Evolutionary conservation across 805 yeast species (phyloP).

Genomic region (Candida rishiriensis): DNA sequence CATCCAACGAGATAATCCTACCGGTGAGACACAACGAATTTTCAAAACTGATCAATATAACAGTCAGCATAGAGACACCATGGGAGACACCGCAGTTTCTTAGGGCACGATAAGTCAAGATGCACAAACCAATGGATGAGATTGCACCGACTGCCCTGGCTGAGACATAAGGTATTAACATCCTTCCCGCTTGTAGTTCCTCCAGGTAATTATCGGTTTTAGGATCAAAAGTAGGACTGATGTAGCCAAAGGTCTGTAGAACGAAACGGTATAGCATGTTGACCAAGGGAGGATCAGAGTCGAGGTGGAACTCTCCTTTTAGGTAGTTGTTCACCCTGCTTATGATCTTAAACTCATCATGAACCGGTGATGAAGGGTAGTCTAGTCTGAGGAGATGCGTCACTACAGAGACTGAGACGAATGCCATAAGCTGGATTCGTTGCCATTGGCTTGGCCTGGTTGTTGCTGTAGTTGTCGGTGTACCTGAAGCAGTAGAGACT

Average conservation of each 20-base stretch:
- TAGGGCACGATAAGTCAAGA: slow-evolving; percentile 51
- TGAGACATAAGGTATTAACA: slow-evolving; percentile 41
- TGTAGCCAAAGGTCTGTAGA: slow-evolving; percentile 53
- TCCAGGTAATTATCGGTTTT: slow-evolving; percentile 36
- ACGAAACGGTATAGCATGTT: slow-evolving; percentile 67
- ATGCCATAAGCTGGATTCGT: slow-evolving; percentile 12
- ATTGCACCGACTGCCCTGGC: slow-evolving; percentile 56
- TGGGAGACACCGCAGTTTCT: slow-evolving; percentile 53
- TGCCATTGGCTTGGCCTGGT: slow-evolving; percentile 1
- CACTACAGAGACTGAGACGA: slow-evolving; percentile 35
- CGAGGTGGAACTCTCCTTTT: slow-evolving; percentile 61
- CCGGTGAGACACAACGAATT: slow-evolving; percentile 61
- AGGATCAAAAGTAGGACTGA: slow-evolving; percentile 24
- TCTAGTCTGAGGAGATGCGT: slow-evolving; percentile 58
- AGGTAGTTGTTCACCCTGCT: slow-evolving; percentile 80
- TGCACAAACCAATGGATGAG: slow-evolving; percentile 48
- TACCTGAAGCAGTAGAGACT: too few species aligned
- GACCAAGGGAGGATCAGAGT: slow-evolving; percentile 77
- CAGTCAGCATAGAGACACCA: slow-evolving; percentile 44
- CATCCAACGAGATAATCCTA: slow-evolving; percentile 44
- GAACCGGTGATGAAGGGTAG: slow-evolving; percentile 73
- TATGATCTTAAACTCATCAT: slow-evolving; percentile 92
- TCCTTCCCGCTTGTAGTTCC: slow-evolving; percentile 6
- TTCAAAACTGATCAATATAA: slow-evolving; percentile 54
- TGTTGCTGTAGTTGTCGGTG: too few species aligned